phyloP scores from a whole-genome alignment of 1,139 yeast species.

The Nematodospora anomalae region DNA sequence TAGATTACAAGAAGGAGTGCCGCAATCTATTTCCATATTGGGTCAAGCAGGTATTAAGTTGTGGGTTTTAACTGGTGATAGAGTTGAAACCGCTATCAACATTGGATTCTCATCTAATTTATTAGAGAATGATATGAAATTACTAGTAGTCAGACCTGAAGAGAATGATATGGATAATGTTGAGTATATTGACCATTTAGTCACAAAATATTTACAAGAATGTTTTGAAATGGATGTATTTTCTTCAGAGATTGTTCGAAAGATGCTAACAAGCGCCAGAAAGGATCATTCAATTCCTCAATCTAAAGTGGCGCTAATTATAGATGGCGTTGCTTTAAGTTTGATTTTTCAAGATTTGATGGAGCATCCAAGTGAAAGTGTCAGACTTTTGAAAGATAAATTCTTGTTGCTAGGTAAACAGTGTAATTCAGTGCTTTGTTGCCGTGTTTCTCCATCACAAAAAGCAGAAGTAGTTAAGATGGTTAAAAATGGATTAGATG shows the following conservation, averaged over 20 bases:
- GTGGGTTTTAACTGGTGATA: constrained; percentile 98
- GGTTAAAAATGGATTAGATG: constrained; percentile 51
- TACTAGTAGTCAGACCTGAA: constrained; percentile 61
- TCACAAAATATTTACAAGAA: constrained; percentile 41
- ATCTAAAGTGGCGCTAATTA: constrained; percentile 48
- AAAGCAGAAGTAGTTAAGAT: constrained; percentile 57
- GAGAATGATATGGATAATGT: constrained; percentile 26
- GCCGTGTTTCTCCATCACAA: constrained; percentile 66
- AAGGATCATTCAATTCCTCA: constrained; percentile 53
- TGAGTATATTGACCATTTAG: constrained; percentile 32
- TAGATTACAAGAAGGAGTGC: constrained; percentile 93
- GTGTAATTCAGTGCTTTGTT: constrained; percentile 61
- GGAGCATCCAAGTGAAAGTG: constrained; percentile 20
- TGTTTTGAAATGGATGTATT: constrained; percentile 35
- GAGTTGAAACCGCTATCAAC: constrained; percentile 96
- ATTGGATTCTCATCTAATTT: constrained; percentile 96
- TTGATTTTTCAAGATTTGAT: constrained; percentile 34
- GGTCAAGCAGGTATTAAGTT: constrained; percentile 91
- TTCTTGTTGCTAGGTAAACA: constrained; percentile 58
- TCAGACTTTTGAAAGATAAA: constrained; percentile 30
- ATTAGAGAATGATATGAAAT: constrained; percentile 82
- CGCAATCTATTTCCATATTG: constrained; percentile 82
- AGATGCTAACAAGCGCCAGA: constrained; percentile 41
- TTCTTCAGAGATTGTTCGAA: constrained; percentile 23
- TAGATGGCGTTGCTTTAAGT: constrained; percentile 57